Conservation (phyloP, 1,284 basidiomycete genomes). For the Singerocomus rubriflavus region DNA sequence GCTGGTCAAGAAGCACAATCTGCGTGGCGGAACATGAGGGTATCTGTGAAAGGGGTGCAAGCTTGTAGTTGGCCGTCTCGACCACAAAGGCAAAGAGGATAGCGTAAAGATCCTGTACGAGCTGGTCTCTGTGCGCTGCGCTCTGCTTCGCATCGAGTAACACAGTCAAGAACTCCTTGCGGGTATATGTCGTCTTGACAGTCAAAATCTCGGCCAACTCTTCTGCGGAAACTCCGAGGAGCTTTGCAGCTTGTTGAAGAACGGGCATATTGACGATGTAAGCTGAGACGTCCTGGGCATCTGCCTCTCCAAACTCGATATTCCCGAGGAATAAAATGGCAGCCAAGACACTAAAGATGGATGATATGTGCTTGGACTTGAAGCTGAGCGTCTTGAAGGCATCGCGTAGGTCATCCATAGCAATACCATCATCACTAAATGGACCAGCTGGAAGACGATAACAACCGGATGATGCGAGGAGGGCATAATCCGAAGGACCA, state of each 20-base stretch:
- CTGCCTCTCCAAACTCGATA: slow-evolving; percentile 75
- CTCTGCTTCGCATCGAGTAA: slow-evolving; percentile 76
- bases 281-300: slow-evolving; percentile 69
- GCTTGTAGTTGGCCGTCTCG: slow-evolving; percentile 85
- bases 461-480: slow-evolving; percentile 81
- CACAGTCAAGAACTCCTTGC: slow-evolving; percentile 83
- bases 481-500: slow-evolving; percentile 80
- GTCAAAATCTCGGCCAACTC: slow-evolving; percentile 80
- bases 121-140: slow-evolving; percentile 70
- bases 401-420: slow-evolving; percentile 78
- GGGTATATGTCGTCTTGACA: slow-evolving; percentile 80
- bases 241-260: slow-evolving; percentile 66
- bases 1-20: slow-evolving; percentile 77
- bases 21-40: slow-evolving; percentile 53
- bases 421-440: slow-evolving; percentile 81
- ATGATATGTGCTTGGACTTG: slow-evolving; percentile 80
- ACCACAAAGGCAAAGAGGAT: slow-evolving; percentile 91
- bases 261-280: slow-evolving; percentile 63
- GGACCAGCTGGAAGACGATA: slow-evolving; percentile 85
- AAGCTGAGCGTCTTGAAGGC: slow-evolving; percentile 84
- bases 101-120: slow-evolving; percentile 86
- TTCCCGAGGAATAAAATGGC: slow-evolving; percentile 85
- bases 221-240: slow-evolving; percentile 75
- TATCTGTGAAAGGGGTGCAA: slow-evolving; percentile 57
- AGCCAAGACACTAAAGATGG: slow-evolving; percentile 79